Percentiles rank a stretch among this genome's conserved stretches.
Evolutionary conservation across 2,329 filamentous ascomycete genomes (phyloP).

Genomic region (Aspergillus hiratsukae): DNA sequence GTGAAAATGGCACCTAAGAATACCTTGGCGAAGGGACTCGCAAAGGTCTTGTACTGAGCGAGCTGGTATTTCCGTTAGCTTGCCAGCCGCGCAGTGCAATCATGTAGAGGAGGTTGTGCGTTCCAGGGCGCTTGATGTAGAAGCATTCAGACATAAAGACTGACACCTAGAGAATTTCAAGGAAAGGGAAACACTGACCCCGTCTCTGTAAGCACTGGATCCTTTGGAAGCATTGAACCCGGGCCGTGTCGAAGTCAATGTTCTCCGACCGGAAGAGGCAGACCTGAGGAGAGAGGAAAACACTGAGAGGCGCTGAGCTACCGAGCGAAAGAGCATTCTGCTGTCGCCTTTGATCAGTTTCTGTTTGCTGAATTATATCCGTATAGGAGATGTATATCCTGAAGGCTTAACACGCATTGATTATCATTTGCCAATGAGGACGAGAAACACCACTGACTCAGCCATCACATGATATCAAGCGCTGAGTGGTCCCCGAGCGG

Average conservation of each 20-base stretch:
- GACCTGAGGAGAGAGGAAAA: not conserved
- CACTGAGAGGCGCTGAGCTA: not conserved
- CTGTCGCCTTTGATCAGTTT: not conserved
- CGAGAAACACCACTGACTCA: slow-evolving; percentile 13
- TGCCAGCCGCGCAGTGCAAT: not conserved
- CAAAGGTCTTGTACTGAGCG: slow-evolving; percentile 37
- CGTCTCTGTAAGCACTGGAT: slow-evolving; percentile 24
- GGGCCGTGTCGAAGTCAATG: slow-evolving; percentile 11
- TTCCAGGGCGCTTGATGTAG: not conserved
- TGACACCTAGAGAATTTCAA: not conserved
- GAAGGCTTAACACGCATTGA: not conserved
- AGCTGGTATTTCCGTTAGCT: slow-evolving; percentile 23
- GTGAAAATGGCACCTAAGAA: slow-evolving; percentile 46
- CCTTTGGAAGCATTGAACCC: slow-evolving; percentile 1
- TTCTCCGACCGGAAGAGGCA: slow-evolving; percentile 2
- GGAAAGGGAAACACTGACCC: slow-evolving; percentile 18
- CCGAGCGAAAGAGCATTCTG: slow-evolving; percentile 5
- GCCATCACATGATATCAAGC: slow-evolving; percentile 20
- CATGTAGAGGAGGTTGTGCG: not conserved
- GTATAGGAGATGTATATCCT: not conserved
- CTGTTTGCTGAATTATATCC: not conserved
- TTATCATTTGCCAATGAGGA: not conserved
- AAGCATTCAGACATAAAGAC: not conserved
- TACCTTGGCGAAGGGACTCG: slow-evolving; percentile 44
- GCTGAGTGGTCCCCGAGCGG: slow-evolving; percentile 1